Percentiles rank a stretch among this genome's conserved stretches.
Conservation (phyloP, 2,329 filamentous ascomycete genomes). For the Byssochlamys sp. region DNA sequence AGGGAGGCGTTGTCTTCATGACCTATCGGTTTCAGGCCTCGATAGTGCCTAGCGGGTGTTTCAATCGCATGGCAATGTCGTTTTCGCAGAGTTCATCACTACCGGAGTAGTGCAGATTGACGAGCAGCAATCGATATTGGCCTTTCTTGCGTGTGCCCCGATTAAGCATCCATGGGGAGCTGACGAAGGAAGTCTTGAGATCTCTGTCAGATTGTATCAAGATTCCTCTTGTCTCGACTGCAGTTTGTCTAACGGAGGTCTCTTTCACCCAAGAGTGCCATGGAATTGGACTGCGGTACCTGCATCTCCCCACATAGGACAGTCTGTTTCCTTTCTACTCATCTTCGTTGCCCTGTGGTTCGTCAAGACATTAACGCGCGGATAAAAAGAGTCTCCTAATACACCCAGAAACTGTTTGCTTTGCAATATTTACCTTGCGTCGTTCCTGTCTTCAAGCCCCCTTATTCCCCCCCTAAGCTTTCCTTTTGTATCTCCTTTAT, state of each 20-base stretch:
- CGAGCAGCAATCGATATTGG: constrained; percentile 13
- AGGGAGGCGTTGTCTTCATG: constrained; percentile 38
- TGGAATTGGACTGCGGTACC: not conserved
- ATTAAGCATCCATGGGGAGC: constrained; percentile 5
- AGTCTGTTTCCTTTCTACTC: not conserved
- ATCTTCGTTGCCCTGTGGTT: not conserved
- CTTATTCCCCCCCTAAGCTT: not conserved
- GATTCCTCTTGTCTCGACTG: constrained; percentile 16
- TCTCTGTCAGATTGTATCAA: constrained; percentile 20
- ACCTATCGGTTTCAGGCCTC: constrained; percentile 24
- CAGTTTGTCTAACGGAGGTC: constrained; percentile 16
- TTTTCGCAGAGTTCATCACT: constrained; percentile 9
- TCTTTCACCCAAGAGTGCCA: constrained; percentile 23
- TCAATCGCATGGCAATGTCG: constrained; percentile 19
- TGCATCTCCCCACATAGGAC: not conserved
- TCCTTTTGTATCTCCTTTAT: not conserved
- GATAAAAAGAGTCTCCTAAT: not conserved
- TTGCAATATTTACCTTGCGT: not conserved
- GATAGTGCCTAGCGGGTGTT: constrained; percentile 14
- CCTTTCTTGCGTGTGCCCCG: constrained; percentile 9
- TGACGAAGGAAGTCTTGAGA: constrained; percentile 11
- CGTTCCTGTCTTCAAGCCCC: not conserved
- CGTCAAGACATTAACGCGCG: not conserved
- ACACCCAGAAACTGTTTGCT: not conserved
- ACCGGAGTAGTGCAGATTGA: constrained; percentile 10